Evolutionary conservation across 139 green algal species (phyloP).

Genomic region (Chlamydomonas applanata): DNA sequence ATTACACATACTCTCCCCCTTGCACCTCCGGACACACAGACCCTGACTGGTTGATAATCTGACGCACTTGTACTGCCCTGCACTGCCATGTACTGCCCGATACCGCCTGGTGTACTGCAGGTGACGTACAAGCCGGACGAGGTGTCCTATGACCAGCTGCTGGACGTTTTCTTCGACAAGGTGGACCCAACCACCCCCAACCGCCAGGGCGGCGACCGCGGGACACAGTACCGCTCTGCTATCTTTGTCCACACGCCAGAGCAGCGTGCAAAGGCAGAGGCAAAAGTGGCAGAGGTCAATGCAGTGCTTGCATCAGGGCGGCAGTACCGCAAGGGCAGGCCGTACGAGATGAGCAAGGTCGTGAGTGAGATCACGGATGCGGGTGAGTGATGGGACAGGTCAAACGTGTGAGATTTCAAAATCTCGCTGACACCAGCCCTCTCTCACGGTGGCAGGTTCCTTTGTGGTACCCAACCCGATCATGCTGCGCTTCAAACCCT

Average conservation of each 20-base stretch:
- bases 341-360: no score
- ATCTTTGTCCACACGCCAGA: conserved; percentile 71
- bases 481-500: no score
- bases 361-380: no score
- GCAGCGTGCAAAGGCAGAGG: conserved; percentile 6
- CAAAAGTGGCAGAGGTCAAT: conserved; percentile 16
- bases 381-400: no score
- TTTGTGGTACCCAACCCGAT: no score
- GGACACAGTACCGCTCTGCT: conserved; percentile 81
- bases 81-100: neutral
- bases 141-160: conserved; percentile 59
- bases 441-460: no score
- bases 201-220: conserved; percentile 71
- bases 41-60: neutral
- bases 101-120: conserved; percentile 51
- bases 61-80: neutral
- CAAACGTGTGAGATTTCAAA: no score
- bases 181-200: conserved; percentile 79
- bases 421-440: no score
- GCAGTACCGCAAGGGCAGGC: neutral
- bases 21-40: no score
- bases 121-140: conserved; percentile 75
- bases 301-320: conserved; percentile 4
- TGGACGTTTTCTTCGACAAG: conserved; percentile 73
- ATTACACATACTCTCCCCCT: no score